Base-by-base conservation (phyloP, 129 eudicot species). In the Flaveria robusta region DNA sequence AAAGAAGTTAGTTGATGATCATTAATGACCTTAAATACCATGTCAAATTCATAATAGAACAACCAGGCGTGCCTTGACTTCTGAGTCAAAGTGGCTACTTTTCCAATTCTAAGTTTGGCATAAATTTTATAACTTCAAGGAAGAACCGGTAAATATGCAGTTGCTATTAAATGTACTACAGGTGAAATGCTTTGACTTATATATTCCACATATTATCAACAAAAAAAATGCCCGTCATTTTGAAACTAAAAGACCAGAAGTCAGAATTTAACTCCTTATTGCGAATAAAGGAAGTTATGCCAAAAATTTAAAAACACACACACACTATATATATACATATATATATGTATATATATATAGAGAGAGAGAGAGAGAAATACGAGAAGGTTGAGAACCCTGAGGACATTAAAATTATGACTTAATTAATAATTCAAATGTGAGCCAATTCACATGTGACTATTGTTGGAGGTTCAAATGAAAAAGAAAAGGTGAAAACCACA, bases 1-100 rank as follows among this genome's bases (percentile, higher is more conserved):
- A 56, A 42, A 59, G 70, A 70, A 3, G 31, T 43, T 37, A 16
- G 19, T 43, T 59, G 52, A 43, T 26, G 70, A 43, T 74, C 37
- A 46, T 74, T 41, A 9, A 42, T 74, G 42, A 59, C 43, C 42
- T 9, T 15, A 51, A 49, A 58, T 14, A 59, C 27, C 69, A 72
- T 39, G 15, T 20, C 26, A 41, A 22, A 22, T 24, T 72, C 27
- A 37, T 20, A 55, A 37, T 54, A 34, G 68, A 15, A 71, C 47
- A 27, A 74, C 69, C 42, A 59, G 58, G 78, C 16, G 15, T 39
- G 50, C 62, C 62, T 72, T 55, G 67, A 72, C 68, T 56, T 72
- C 54, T 56, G 19, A 56, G 64, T 56, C 77, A 56, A 54, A 56
- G 31, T 37, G 55, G 7, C 54, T 39, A 20, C 47, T 37, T 56